Percentiles rank a stretch among this genome's conserved stretches.
Evolutionary conservation across 192 early-diverging fungal species (phyloP).

Genomic region (Dimargaris xerosporica): DNA sequence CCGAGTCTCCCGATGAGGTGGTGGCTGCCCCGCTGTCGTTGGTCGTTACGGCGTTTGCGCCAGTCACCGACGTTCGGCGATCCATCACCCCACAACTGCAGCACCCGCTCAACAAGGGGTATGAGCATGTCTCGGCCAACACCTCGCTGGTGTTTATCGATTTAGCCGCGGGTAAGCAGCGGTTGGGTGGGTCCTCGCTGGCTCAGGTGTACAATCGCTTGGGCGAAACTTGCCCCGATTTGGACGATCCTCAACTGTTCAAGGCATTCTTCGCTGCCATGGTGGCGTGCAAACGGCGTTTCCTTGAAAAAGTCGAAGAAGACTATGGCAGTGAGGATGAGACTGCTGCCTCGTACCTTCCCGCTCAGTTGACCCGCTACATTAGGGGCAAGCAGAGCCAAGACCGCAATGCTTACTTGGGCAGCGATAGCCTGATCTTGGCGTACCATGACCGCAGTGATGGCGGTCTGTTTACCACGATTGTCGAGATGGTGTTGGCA

Average conservation of each 20-base stretch:
- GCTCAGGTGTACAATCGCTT: conserved; percentile 87
- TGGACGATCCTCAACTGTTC: conserved; percentile 52
- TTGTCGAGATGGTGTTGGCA: conserved; percentile 94
- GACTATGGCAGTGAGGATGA: conserved; percentile 11
- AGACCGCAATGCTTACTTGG: background rate
- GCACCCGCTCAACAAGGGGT: conserved; percentile 20
- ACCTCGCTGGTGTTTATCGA: conserved; percentile 77
- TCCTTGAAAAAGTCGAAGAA: conserved; percentile 17
- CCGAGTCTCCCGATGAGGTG: conserved; percentile 21
- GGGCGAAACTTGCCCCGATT: conserved; percentile 72
- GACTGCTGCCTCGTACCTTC: background rate
- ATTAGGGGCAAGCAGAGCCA: background rate
- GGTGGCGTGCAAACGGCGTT: conserved; percentile 25
- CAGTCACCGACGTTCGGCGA: conserved; percentile 67
- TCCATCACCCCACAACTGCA: conserved; percentile 84
- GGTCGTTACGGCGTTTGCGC: conserved; percentile 84
- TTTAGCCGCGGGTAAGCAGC: conserved; percentile 61
- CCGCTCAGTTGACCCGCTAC: background rate
- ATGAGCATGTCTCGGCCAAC: conserved; percentile 14
- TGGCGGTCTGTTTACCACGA: conserved; percentile 86
- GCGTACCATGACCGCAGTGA: conserved; percentile 99
- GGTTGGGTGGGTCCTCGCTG: conserved; percentile 85
- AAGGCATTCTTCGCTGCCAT: conserved; percentile 68
- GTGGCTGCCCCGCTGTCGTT: conserved; percentile 86
- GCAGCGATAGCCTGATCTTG: conserved; percentile 39